Percentiles rank a stretch among this genome's conserved stretches.
Evolutionary conservation across 106 monocot genomes (phyloP).

Genomic region (Dendrobium catenatum): DNA sequence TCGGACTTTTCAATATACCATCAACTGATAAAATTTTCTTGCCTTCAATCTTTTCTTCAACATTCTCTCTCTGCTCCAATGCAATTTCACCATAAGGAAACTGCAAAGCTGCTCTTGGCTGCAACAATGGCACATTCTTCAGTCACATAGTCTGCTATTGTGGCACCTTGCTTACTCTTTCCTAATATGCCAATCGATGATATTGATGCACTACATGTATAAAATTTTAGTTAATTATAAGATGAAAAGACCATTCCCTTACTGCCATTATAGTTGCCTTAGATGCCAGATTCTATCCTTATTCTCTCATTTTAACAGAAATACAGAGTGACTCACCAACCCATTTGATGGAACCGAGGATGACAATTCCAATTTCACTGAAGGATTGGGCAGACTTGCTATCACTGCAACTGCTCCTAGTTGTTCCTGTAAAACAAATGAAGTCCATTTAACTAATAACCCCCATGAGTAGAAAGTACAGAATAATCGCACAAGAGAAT

Average conservation of each 20-base stretch:
- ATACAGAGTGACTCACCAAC: slow-evolving; percentile 44
- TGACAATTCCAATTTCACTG: slow-evolving; percentile 63
- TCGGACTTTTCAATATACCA: slow-evolving; percentile 54
- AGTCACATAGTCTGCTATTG: not conserved
- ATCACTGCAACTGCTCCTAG: slow-evolving; percentile 56
- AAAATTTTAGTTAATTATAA: not conserved
- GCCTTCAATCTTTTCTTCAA: slow-evolving; percentile 27
- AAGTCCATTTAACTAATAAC: not conserved
- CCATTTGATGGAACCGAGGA: slow-evolving; percentile 50
- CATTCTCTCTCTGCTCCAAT: slow-evolving; percentile 42
- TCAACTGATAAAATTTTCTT: slow-evolving; percentile 41
- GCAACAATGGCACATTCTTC: slow-evolving; percentile 12
- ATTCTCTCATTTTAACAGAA: not conserved
- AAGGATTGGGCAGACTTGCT: slow-evolving; percentile 62
- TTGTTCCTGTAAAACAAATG: slow-evolving; percentile 45
- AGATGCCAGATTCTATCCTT: not conserved
- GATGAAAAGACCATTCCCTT: not conserved
- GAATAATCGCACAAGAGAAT: not conserved
- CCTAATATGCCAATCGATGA: not conserved
- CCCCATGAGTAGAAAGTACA: not conserved
- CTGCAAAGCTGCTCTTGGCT: slow-evolving; percentile 65
- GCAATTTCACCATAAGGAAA: slow-evolving; percentile 85
- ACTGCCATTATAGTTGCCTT: not conserved
- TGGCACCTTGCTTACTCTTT: not conserved
- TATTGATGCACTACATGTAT: not conserved